Conservation (phyloP, 495 filamentous ascomycete species). For the Lasiosphaeria miniovina region DNA sequence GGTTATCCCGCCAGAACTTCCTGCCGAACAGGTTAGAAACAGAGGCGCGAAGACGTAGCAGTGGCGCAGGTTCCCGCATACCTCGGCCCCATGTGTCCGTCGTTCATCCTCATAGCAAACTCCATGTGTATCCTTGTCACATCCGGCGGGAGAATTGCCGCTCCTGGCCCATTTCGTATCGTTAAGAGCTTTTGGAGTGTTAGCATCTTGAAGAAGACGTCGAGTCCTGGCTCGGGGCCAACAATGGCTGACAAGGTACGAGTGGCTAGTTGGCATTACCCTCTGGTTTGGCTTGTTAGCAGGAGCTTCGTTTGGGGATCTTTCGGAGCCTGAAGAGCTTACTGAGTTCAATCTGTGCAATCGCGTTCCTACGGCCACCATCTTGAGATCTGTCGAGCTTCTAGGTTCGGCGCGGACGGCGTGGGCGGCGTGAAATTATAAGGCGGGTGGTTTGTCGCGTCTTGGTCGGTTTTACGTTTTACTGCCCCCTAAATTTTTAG, state of each 20-base stretch:
- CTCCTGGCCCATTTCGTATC: constrained; percentile 74
- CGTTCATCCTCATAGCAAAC: constrained; percentile 63
- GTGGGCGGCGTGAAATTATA: neutral
- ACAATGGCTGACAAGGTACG: neutral
- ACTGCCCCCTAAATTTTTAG: constrained; percentile 17
- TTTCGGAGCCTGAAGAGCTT: neutral
- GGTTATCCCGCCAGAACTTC: constrained; percentile 82
- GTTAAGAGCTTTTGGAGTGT: constrained; percentile 58
- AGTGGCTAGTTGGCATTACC: constrained; percentile 13
- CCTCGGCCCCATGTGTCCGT: constrained; percentile 79
- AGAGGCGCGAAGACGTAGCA: neutral
- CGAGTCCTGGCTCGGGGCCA: neutral
- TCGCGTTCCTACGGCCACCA: constrained; percentile 76
- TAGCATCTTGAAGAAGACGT: neutral
- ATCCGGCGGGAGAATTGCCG: constrained; percentile 72
- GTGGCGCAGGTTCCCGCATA: constrained; percentile 33
- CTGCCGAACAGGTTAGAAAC: constrained; percentile 31
- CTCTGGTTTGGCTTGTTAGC: neutral
- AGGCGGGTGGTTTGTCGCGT: neutral
- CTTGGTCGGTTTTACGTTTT: neutral
- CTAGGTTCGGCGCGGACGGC: constrained; percentile 1
- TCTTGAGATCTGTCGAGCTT: constrained; percentile 42
- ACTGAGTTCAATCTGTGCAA: constrained; percentile 78
- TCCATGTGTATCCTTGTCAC: constrained; percentile 81
- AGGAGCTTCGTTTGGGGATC: neutral